phyloP scores from a whole-genome alignment of 768 basidiomycete species.

The Cyathus striatus region DNA sequence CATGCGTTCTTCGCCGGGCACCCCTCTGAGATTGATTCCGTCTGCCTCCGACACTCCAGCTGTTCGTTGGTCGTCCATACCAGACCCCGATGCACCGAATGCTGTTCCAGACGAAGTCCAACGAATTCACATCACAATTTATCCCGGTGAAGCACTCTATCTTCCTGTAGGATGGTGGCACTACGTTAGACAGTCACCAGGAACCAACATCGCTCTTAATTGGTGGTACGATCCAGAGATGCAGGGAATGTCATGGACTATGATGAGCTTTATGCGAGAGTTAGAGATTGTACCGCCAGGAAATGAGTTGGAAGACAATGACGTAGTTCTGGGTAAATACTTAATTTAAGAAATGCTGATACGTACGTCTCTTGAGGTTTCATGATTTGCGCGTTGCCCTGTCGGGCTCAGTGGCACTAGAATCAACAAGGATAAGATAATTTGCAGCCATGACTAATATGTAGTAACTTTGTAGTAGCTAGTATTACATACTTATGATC shows the following conservation, averaged over 20 bases:
- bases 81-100: slow-evolving; percentile 46
- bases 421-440: no score
- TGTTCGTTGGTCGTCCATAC: slow-evolving; percentile 82
- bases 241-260: slow-evolving; percentile 65
- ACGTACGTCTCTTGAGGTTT: no score
- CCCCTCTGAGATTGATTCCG: slow-evolving; percentile 22
- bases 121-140: slow-evolving; percentile 62
- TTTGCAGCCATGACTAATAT: no score
- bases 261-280: slow-evolving; percentile 58
- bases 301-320: slow-evolving; percentile 21
- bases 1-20: slow-evolving; percentile 32
- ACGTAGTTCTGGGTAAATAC: no score
- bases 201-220: slow-evolving; percentile 67
- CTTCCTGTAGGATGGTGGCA: slow-evolving; percentile 97
- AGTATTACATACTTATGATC: no score
- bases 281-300: slow-evolving; percentile 28
- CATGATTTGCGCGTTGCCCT: no score
- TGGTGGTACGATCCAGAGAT: slow-evolving; percentile 90
- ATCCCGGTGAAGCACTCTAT: slow-evolving; percentile 77
- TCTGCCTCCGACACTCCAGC: slow-evolving; percentile 23
- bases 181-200: slow-evolving; percentile 68
- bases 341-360: no score
- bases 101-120: slow-evolving; percentile 47
- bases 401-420: no score
- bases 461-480: no score